Conservation (phyloP, 257 asterid species). For the Nicotiana paniculata region DNA sequence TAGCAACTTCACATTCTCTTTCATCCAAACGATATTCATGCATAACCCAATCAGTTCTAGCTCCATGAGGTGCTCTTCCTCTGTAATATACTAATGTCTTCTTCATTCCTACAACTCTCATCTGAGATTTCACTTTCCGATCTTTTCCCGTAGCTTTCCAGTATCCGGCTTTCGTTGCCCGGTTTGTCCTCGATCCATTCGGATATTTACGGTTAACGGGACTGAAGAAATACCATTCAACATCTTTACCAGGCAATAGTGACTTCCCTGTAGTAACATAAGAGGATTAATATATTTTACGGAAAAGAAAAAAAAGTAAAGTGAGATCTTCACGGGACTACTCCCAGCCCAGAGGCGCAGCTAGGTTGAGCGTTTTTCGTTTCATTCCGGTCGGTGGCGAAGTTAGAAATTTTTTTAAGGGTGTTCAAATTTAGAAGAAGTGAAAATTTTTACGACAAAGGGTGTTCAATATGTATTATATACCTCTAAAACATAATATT, state of each 20-base stretch:
- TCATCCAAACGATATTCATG: conserved; percentile 59
- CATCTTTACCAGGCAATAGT: conserved; percentile 61
- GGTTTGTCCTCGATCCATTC: conserved; percentile 65
- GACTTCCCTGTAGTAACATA: conserved; percentile 42
- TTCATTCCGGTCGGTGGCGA: no score
- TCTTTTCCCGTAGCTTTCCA: conserved; percentile 86
- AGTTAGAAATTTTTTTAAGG: no score
- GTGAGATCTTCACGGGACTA: no score
- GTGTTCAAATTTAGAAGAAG: no score
- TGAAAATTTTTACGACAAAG: no score
- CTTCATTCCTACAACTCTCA: conserved; percentile 63
- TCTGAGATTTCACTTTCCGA: conserved; percentile 46
- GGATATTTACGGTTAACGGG: conserved; percentile 72
- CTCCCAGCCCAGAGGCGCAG: no score
- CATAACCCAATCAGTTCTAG: conserved; percentile 63
- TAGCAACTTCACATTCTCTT: conserved; percentile 13
- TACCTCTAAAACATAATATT: no score
- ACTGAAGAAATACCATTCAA: conserved; percentile 75
- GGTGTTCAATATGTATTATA: no score
- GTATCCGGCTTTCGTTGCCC: conserved; percentile 67
- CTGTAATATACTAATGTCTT: conserved; percentile 64
- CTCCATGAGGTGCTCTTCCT: conserved; percentile 74
- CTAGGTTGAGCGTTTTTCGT: no score
- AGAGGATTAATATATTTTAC: no score
- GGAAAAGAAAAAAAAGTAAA: no score